Base-by-base conservation (phyloP, 257 asterid genomes). In the Catharanthus roseus region DNA sequence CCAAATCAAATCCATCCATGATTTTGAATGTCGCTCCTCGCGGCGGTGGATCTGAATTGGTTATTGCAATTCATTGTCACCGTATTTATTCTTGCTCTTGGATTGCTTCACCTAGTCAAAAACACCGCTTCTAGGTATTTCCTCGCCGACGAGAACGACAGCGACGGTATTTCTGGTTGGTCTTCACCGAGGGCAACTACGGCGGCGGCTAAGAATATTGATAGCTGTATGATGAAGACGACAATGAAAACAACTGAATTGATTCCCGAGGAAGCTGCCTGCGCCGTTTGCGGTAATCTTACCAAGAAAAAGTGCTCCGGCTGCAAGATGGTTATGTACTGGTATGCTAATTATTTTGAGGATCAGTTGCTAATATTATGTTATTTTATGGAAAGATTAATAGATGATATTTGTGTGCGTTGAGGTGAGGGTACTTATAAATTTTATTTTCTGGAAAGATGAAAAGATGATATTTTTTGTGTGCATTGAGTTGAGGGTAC, bases 21-120 rank as follows among this genome's bases (percentile, higher is more conserved):
- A 74, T 68, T 68, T 56, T 74, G 78, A 74, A 74, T 74, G 78
- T 74, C 73, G 74, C 70, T 68, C 65, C 28, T 83, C 73, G 87
- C 86, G 79, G 90, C 85, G 91, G 96, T 88, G 92, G 91, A 92
- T 88, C 93, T 88, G 78, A 85, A 86, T 84, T 86, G 92, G 86
- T 80, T 88, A 75, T 75, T 82, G 83, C 93, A 84, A 82, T 81
- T 84, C 79, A 66, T 89, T 53, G 83, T 79, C 65, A 61, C 89
- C 65, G 80, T 79, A 42, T 72, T 87, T 2, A 57, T 83, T 51
- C 77, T 83, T 72, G 82, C 72, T 56, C 60, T 84, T 21, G 91
- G 86, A 8, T 79, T 93, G 72, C 82, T 89, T 3, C 83, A 85
- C 78, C 72, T 90, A 69, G 82, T 93, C 66, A 86, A 89, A 45